Evolutionary conservation across 495 filamentous ascomycete species (phyloP).

Genomic region (Daldinia decipiens): DNA sequence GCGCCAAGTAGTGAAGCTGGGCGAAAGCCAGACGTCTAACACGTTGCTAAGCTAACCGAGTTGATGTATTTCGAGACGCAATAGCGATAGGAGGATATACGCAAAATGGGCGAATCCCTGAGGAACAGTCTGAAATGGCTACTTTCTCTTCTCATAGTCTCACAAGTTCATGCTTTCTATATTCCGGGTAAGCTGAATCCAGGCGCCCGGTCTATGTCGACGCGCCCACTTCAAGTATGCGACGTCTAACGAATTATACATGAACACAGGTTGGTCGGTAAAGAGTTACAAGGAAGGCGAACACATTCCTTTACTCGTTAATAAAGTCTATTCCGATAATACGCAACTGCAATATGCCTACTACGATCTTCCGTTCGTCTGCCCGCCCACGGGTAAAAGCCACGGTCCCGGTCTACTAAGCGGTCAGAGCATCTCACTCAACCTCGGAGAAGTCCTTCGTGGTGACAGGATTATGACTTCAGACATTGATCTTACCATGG

Average conservation of each 20-base stretch:
- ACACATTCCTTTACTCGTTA: slow-evolving; percentile 86
- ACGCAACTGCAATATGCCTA: slow-evolving; percentile 95
- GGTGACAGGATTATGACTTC: slow-evolving; percentile 91
- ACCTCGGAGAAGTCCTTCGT: slow-evolving; percentile 91
- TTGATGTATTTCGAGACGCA: slow-evolving; percentile 38
- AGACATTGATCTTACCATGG: slow-evolving; percentile 87
- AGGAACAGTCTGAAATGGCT: slow-evolving; percentile 46
- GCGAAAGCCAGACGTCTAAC: slow-evolving; percentile 13
- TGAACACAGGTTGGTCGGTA: slow-evolving; percentile 72
- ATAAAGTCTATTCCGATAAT: slow-evolving; percentile 94
- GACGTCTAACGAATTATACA: slow-evolving; percentile 26
- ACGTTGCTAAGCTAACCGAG: slow-evolving; percentile 15
- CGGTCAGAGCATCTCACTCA: slow-evolving; percentile 84
- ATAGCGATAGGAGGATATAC: slow-evolving; percentile 36
- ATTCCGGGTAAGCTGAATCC: slow-evolving; percentile 70
- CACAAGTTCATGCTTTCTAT: slow-evolving; percentile 71
- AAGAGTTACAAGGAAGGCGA: slow-evolving; percentile 84
- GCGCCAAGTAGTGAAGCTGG: slow-evolving; percentile 14
- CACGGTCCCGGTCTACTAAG: slow-evolving; percentile 77
- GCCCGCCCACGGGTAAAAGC: slow-evolving; percentile 77
- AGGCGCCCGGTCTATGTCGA: slow-evolving; percentile 1
- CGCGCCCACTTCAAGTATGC: slow-evolving; percentile 1
- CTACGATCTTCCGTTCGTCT: slow-evolving; percentile 92
- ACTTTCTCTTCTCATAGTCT: slow-evolving; percentile 46
- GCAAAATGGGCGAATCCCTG: slow-evolving; percentile 46